Conservation (phyloP, 2,329 filamentous ascomycete species). For the Pseudovirgaria hyperparasitica region DNA sequence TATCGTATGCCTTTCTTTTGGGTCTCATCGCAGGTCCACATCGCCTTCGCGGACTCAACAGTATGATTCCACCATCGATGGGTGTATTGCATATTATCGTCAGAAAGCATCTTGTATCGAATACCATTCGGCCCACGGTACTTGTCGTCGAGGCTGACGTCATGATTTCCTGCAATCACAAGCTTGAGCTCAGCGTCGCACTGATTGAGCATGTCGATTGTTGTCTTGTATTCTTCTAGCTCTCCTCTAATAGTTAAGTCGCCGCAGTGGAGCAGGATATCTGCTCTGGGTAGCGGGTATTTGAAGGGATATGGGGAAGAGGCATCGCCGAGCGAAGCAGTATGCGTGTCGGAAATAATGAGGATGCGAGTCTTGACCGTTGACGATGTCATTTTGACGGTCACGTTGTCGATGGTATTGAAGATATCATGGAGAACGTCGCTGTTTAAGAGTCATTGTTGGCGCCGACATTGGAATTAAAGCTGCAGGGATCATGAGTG, state of each 20-base stretch:
- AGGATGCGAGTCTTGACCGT: constrained; percentile 28
- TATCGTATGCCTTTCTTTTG: constrained; percentile 36
- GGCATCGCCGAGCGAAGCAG: constrained; percentile 8
- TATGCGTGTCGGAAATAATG: constrained; percentile 33
- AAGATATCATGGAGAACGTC: too few relatives aligned
- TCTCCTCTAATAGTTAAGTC: constrained; percentile 43
- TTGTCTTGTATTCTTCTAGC: constrained; percentile 32
- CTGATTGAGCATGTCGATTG: constrained; percentile 33
- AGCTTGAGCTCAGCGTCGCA: constrained; percentile 45
- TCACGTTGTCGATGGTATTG: too few relatives aligned
- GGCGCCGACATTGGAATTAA: too few relatives aligned
- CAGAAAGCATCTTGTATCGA: constrained; percentile 14
- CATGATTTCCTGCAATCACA: constrained; percentile 52
- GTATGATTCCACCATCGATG: too few relatives aligned
- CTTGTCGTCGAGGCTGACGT: constrained; percentile 41
- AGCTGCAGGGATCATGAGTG: too few relatives aligned
- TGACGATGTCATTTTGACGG: too few relatives aligned
- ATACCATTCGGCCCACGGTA: constrained; percentile 27
- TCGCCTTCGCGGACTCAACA: constrained; percentile 21
- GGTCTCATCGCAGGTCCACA: constrained; percentile 36
- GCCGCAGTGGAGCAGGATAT: constrained; percentile 46
- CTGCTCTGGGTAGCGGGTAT: constrained; percentile 34
- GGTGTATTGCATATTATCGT: constrained; percentile 10
- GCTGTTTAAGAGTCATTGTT: too few relatives aligned
- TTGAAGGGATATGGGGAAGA: constrained; percentile 10